A percentile compares a stretch with the other conserved stretches of the same genome.
Conservation (phyloP, 1,284 basidiomycete species). For the Puccinia coronata region DNA sequence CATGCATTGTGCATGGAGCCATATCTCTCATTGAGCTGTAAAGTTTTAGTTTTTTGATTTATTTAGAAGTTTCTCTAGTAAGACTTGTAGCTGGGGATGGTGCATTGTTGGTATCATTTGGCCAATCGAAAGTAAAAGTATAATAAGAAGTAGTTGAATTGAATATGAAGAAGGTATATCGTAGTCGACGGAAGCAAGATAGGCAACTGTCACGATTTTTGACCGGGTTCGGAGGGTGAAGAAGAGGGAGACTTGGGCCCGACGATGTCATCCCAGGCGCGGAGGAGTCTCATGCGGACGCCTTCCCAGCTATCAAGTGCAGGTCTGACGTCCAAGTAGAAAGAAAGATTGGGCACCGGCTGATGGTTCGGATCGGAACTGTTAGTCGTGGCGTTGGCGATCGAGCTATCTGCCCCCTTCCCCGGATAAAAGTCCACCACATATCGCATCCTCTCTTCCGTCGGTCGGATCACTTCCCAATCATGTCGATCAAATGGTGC, state of each 20-base stretch:
- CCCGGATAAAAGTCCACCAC: slow-evolving; percentile 99
- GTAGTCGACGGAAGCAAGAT: not conserved
- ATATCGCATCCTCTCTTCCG: slow-evolving; percentile 73
- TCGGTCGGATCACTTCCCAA: slow-evolving; percentile 82
- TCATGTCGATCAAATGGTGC: slow-evolving; percentile 96
- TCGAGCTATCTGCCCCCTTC: slow-evolving; percentile 60
- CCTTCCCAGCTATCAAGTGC: slow-evolving; percentile 90
- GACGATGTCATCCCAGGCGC: slow-evolving; percentile 50
- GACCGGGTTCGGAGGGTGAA: slow-evolving; percentile 4
- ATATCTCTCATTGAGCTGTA: too few species aligned
- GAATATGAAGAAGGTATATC: not conserved
- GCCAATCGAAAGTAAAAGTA: not conserved
- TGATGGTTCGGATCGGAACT: slow-evolving; percentile 60
- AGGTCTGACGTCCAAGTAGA: slow-evolving; percentile 91
- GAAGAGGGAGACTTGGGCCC: not conserved
- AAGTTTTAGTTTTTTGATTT: too few species aligned
- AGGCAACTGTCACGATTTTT: not conserved
- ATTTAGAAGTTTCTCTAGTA: too few species aligned
- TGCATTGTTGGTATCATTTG: not conserved
- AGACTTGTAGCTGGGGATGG: too few species aligned
- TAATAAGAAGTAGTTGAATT: not conserved
- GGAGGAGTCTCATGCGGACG: slow-evolving; percentile 67
- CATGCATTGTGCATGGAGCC: too few species aligned
- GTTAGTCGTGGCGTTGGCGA: slow-evolving; percentile 58
- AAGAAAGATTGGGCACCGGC: slow-evolving; percentile 62